Base-by-base conservation (phyloP, 2,329 filamentous ascomycete species). In the Alternaria angustiovoidea region DNA sequence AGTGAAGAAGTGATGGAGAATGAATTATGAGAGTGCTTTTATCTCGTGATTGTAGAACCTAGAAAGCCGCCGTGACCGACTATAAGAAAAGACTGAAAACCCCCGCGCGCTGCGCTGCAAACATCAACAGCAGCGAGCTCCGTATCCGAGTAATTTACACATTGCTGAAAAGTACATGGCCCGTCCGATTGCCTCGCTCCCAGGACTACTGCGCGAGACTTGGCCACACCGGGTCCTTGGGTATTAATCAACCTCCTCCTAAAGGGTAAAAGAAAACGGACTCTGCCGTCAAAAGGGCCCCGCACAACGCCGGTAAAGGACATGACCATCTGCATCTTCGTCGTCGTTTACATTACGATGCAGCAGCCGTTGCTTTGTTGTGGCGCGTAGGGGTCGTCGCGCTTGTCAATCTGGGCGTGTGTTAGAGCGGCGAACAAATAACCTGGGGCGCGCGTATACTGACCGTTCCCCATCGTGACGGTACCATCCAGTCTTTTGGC, bases 401-500 rank as follows among this genome's bases (percentile, higher is more conserved):
- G 90, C 85, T 93, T 94, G 77, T 96, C 93, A 67, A 98, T 93
- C 86, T 89, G 75, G 16, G 2, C 30, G 26, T 1, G 30, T n/a
- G 71, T 76, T 59, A 78, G 74, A 59, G 54, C 51, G 42, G 46
- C 53, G 44, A 43, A 24, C 24, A 24, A 7, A 24, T 24, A 24
- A 24, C 24, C 0, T 0, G 24, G 7, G 7, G 18, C 4, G 52
- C 28, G 56, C n/a, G 30, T 18, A 12, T 39, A 78, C 83, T 69
- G 83, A 89, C 87, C 63, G 90, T 88, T 70, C 94, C 94, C 95
- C 95, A 99, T 80, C 96, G 92, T 54, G 93, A 96, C 52, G 94
- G 94, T 58, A 98, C 94, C 95, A 99, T 98, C 84, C 96, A 98
- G 80, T 99, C 95, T 81, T 94, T 91, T 72, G 95, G 97, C 81